A percentile compares a stretch with the other conserved stretches of the same genome.
phyloP scores from a whole-genome alignment of 495 filamentous ascomycete species.

The Acidomyces sp. region DNA sequence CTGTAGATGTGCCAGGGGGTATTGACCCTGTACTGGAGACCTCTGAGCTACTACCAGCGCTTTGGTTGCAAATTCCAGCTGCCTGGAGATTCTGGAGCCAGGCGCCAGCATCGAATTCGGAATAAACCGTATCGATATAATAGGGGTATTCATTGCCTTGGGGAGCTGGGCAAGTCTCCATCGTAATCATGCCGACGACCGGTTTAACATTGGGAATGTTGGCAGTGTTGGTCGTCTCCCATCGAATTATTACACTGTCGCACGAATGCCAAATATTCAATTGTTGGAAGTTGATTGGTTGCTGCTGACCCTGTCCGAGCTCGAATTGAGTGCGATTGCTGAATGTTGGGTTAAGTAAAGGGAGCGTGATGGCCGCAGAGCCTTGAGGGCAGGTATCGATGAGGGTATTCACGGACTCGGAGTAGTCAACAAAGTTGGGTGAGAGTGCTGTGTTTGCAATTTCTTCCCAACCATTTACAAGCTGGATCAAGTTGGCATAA shows the following conservation, averaged over 20 bases:
- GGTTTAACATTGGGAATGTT: conserved; percentile 7
- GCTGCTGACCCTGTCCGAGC: conserved; percentile 14
- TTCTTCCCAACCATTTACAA: conserved; percentile 8
- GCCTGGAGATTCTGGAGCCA: conserved; percentile 12
- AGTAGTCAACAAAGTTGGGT: conserved; percentile 13
- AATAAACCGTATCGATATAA: conserved; percentile 10
- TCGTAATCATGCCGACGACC: conserved; percentile 10
- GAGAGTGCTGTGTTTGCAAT: conserved; percentile 8
- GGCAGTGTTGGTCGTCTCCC: conserved; percentile 16
- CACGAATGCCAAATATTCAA: conserved; percentile 16
- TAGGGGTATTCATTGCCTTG: conserved; percentile 11
- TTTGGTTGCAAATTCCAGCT: conserved; percentile 7
- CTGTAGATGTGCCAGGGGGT: no score
- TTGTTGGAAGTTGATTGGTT: conserved; percentile 14
- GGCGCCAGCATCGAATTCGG: conserved; percentile 14
- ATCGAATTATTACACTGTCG: conserved; percentile 17
- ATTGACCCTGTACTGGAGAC: no score
- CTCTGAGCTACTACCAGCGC: no score
- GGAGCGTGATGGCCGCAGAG: conserved; percentile 5
- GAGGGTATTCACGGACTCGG: conserved; percentile 15
- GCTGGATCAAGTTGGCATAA: conserved; percentile 12
- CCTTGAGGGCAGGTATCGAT: conserved; percentile 16
- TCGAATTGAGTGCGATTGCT: conserved; percentile 9
- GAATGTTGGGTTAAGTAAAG: conserved; percentile 11
- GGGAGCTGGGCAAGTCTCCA: conserved; percentile 7